Evolutionary conservation across 2,329 filamentous ascomycete species (phyloP).

Genomic region (Aspergillus unguis): DNA sequence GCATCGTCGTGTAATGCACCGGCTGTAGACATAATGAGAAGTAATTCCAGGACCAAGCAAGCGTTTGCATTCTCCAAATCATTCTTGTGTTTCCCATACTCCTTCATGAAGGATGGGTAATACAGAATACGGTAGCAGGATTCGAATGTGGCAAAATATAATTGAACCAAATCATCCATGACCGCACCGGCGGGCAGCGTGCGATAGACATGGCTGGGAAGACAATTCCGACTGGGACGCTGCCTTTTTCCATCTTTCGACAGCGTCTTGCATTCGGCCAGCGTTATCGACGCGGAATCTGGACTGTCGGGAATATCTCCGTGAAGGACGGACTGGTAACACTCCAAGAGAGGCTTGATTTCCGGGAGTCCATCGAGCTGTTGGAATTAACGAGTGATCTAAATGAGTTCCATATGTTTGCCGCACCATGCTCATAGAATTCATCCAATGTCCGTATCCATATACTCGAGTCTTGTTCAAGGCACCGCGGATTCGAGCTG

Average conservation of each 20-base stretch:
- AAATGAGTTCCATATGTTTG: neutral
- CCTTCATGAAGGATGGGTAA: conserved; percentile 22
- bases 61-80: conserved; percentile 6
- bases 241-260: conserved; percentile 21
- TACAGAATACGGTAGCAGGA: conserved; percentile 29
- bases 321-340: no score
- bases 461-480: conserved; percentile 25
- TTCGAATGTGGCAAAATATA: conserved; percentile 28
- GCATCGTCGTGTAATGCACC: conserved; percentile 11
- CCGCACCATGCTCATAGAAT: conserved; percentile 16
- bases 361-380: conserved; percentile 10
- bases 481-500: conserved; percentile 15
- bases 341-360: conserved; percentile 11
- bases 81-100: conserved; percentile 23
- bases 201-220: conserved; percentile 10
- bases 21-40: conserved; percentile 22
- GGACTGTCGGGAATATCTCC: no score
- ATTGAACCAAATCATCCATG: conserved; percentile 16
- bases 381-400: neutral
- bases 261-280: conserved; percentile 22
- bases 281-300: no score
- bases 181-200: conserved; percentile 15
- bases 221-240: conserved; percentile 17
- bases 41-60: conserved; percentile 17
- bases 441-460: conserved; percentile 28